These are phyloP conservation scores for Dendrobium officinale DNA, from an alignment of 106 monocot genomes.

Conservation along the genomic window DNA sequence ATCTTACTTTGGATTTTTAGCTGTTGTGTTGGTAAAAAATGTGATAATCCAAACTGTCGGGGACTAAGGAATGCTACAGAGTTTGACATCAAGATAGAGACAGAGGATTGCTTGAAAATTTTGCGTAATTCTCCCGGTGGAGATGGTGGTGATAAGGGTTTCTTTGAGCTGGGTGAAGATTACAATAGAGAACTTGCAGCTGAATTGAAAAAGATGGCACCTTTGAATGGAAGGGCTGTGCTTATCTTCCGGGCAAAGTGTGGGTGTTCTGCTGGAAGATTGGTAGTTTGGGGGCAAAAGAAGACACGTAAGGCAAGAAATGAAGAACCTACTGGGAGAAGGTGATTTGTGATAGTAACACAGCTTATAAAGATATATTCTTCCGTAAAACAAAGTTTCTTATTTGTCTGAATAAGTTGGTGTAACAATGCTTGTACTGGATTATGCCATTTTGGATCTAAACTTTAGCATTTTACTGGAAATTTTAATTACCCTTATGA, in stretches of 20 bases:
- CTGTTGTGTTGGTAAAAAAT: constrained; percentile 2
- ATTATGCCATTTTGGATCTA: no score
- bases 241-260: constrained; percentile 11
- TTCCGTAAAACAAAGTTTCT: neutral
- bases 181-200: constrained; percentile 5
- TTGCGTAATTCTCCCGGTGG: neutral
- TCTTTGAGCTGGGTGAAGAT: constrained; percentile 9
- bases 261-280: constrained; percentile 8
- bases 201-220: constrained; percentile 10
- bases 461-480: no score
- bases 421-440: no score
- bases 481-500: no score
- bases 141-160: neutral
- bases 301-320: constrained; percentile 2
- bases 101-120: constrained; percentile 10
- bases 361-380: no score
- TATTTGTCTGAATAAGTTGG: no score
- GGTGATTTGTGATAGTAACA: neutral
- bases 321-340: neutral
- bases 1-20: neutral
- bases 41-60: constrained; percentile 6
- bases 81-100: constrained; percentile 11
- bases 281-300: constrained; percentile 11
- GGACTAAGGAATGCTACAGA: constrained; percentile 7
- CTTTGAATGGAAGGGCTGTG: constrained; percentile 8